Evolutionary conservation across 2,329 filamentous ascomycete genomes (phyloP), one percentile per base, ranked within the genome.

Genomic region (Lecanoromycetidae sp.): DNA sequence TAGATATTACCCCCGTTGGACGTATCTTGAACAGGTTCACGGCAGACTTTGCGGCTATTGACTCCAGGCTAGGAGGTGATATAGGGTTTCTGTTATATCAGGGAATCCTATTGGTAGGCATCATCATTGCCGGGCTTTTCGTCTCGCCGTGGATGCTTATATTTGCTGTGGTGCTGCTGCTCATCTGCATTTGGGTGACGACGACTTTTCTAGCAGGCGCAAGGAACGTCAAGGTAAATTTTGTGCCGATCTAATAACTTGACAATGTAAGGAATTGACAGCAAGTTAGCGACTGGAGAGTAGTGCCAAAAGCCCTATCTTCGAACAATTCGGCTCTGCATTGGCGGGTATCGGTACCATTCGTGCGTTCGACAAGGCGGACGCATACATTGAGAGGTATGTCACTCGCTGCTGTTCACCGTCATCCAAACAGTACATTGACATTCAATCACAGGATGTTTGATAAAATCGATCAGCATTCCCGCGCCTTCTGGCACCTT

Each of bases 21-120:
- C 76, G 84, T 37, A 76, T 88, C 30, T 68, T 88, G 17, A 90
- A 90, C 63, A 74, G 84, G 2, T 86, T 88, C 60, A 86, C 83
- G 0, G 71, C 80, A 3, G 84, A 90, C 62, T 87, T 90, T 61
- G 77, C 80, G 55, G 72, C 79, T 33, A 75, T 88, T 40, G 84
- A 90, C 63, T 79, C 75, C 5, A 71, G 76, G 29, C 66, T 87
- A 41, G 75, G 79, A 5, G 74, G 75, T 54, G 76, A 83, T 42
- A 61, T 86, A 52, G 72, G 71, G 4, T 77, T 79, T 55, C 71
- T 77, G 26, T 64, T 76, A 19, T 73, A 74, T 56, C 73, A 78
- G n/a, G 56, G 75, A 9, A 67, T 88, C 32, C 71, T 75, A 5
- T 66, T 87, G 1, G 47, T 80, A 5, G 79, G 80, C 1, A 76